Conservation (phyloP, 805 yeast genomes). For the Metschnikowia matae region DNA sequence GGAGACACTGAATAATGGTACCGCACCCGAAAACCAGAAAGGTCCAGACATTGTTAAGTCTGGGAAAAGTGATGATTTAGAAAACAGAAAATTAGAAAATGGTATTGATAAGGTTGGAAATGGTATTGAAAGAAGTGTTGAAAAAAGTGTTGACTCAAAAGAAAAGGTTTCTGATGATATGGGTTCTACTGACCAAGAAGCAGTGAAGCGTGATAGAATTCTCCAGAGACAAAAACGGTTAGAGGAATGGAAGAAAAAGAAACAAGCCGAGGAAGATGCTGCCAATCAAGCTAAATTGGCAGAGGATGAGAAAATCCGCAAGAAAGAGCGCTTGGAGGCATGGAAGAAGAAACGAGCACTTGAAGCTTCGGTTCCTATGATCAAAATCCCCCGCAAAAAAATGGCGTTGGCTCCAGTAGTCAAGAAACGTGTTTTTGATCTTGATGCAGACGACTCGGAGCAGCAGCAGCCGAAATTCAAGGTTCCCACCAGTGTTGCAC, state of each 20-base stretch:
- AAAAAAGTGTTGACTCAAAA: too few relatives aligned
- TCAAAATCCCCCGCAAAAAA: not conserved
- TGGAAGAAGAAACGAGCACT: conserved; percentile 45
- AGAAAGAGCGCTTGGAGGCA: conserved; percentile 41
- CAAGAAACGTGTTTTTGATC: conserved; percentile 16
- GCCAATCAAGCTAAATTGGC: not conserved
- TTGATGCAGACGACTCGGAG: conserved; percentile 26
- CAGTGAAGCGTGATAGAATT: conserved; percentile 8
- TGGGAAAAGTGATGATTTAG: too few relatives aligned
- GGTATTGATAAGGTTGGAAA: too few relatives aligned
- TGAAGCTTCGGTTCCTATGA: conserved; percentile 10
- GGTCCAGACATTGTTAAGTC: too few relatives aligned
- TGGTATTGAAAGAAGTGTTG: too few relatives aligned
- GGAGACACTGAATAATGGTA: not conserved
- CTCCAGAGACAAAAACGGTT: conserved; percentile 14
- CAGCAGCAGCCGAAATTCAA: conserved; percentile 17
- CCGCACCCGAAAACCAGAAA: too few relatives aligned
- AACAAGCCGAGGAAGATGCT: conserved; percentile 11
- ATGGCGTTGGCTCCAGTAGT: not conserved
- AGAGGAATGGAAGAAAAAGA: conserved; percentile 20
- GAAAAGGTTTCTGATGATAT: not conserved
- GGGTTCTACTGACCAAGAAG: not conserved
- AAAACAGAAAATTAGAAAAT: too few relatives aligned
- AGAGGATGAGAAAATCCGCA: conserved; percentile 13
- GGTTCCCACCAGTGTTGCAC: conserved; percentile 16